phyloP scores from a whole-genome alignment of 331 rosid genomes.

The Stylosanthes scabra region DNA sequence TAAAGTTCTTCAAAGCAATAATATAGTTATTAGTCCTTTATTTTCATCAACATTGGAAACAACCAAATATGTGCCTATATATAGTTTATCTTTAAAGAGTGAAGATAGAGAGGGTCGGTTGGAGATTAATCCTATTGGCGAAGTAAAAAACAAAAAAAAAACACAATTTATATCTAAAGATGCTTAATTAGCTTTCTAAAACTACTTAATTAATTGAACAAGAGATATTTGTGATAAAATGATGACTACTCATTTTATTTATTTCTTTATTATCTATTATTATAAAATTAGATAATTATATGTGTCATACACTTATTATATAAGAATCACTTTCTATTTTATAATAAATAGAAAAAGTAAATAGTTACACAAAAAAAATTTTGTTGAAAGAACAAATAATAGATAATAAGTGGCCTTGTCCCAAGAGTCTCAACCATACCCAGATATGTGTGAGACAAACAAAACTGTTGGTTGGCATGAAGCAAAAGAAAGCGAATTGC shows the following conservation, averaged over 20 bases:
- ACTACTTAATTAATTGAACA: no score
- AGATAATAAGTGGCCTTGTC: constrained; percentile 12
- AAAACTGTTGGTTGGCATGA: constrained; percentile 40
- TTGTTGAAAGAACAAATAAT: no score
- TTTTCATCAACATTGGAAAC: background rate
- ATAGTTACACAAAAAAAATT: constrained; percentile 14
- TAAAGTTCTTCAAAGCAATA: no score
- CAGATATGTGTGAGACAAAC: constrained; percentile 28
- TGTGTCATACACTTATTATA: no score
- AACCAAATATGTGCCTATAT: constrained; percentile 1
- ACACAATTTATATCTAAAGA: constrained; percentile 23
- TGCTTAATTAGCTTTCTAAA: background rate
- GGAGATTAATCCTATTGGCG: constrained; percentile 15
- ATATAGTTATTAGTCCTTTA: no score
- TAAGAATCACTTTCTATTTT: no score
- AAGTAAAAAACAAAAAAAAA: constrained; percentile 26
- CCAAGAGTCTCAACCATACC: background rate
- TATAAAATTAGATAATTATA: no score
- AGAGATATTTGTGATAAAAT: no score
- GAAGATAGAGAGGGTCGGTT: constrained; percentile 29
- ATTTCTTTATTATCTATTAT: no score
- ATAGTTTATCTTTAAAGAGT: background rate
- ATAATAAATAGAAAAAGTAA: background rate
- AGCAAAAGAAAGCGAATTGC: constrained; percentile 7
- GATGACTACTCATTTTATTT: no score